These are phyloP conservation scores for Dioscorea zingiberensis DNA, from an alignment of 106 monocot species.

Conservation along the genomic window DNA sequence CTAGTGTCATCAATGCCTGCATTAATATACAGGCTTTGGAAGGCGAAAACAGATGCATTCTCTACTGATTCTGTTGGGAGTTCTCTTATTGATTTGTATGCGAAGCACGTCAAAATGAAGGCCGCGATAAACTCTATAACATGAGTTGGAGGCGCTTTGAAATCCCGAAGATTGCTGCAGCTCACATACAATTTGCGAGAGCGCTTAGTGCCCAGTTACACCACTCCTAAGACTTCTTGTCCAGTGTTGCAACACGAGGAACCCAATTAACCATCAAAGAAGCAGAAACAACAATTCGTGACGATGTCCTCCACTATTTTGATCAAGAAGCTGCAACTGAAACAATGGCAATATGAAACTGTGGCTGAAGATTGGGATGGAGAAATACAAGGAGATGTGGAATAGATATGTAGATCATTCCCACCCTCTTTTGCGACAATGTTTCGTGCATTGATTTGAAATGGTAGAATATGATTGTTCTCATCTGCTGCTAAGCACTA, in stretches of 20 bases:
- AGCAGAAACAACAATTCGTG: slow-evolving; percentile 38
- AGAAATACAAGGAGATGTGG: slow-evolving; percentile 77
- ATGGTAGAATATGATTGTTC: too few species aligned
- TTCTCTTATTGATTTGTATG: slow-evolving; percentile 65
- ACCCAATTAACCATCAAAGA: slow-evolving; percentile 20
- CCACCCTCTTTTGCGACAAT: slow-evolving; percentile 55
- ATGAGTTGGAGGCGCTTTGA: too few species aligned
- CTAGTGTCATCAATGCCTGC: slow-evolving; percentile 47
- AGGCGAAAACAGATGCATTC: slow-evolving; percentile 54
- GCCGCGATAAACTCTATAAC: too few species aligned
- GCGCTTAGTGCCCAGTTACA: slow-evolving; percentile 54
- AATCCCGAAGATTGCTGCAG: too few species aligned
- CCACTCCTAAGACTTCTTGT: too few species aligned
- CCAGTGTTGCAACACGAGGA: slow-evolving; percentile 22
- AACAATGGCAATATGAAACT: slow-evolving; percentile 87
- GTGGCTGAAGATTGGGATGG: slow-evolving; percentile 85
- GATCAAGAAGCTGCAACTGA: slow-evolving; percentile 50
- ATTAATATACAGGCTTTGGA: slow-evolving; percentile 19
- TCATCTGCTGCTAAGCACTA: too few species aligned
- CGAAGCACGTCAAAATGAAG: slow-evolving; percentile 35
- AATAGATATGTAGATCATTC: slow-evolving; percentile 69
- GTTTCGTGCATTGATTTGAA: slow-evolving; percentile 48
- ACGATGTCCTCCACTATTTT: slow-evolving; percentile 53
- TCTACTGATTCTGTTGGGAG: slow-evolving; percentile 44
- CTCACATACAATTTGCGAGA: slow-evolving; percentile 54